Conservation (phyloP, 257 asterid species). For the Capsicum rhomboideum region DNA sequence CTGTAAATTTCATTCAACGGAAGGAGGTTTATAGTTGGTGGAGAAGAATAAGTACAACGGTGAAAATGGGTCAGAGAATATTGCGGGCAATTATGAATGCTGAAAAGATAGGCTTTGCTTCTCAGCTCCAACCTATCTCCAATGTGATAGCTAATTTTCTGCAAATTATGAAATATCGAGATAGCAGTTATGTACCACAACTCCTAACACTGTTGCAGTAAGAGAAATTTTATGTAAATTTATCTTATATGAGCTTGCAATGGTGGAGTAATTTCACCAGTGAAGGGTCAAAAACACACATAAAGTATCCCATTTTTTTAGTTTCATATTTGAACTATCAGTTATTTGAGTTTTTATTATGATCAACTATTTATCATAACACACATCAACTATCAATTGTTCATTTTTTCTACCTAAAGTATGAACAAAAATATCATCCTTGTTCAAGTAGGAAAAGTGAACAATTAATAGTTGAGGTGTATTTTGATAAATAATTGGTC, state of each 20-base stretch:
- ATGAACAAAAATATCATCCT: no score
- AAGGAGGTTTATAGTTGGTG: neutral
- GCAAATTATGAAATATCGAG: slow-evolving; percentile 80
- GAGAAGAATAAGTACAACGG: neutral
- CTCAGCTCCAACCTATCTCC: slow-evolving; percentile 70
- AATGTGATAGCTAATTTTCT: slow-evolving; percentile 54
- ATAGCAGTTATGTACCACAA: slow-evolving; percentile 7
- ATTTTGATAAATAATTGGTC: no score
- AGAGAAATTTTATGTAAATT: neutral
- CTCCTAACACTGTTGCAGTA: neutral
- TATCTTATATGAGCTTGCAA: neutral
- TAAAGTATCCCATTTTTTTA: no score
- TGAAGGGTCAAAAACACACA: no score
- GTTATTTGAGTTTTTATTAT: no score
- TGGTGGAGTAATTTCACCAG: neutral
- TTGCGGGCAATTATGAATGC: slow-evolving; percentile 79
- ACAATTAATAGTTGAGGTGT: no score
- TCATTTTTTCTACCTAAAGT: no score
- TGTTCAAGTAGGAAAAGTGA: no score
- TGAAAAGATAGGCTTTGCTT: slow-evolving; percentile 73
- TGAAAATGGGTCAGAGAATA: slow-evolving; percentile 73
- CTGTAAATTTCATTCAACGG: no score
- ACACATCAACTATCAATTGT: no score
- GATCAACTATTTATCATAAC: no score
- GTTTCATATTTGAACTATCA: no score